phyloP scores from a whole-genome alignment of 2,329 filamentous ascomycete genomes.

The Podosphaera aphanis region DNA sequence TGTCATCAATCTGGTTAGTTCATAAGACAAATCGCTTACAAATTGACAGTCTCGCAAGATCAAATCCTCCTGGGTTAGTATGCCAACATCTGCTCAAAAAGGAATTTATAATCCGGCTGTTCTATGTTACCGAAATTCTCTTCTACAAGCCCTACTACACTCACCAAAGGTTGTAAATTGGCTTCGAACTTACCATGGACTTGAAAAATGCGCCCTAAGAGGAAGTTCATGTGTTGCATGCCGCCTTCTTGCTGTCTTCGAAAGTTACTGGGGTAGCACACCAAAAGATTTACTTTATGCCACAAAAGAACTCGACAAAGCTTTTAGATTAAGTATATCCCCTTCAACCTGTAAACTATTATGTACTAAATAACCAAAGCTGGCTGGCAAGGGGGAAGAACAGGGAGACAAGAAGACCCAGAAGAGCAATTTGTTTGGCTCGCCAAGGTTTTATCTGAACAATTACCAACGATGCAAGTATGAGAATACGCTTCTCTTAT shows the following conservation, averaged over 20 bases:
- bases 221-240: slow-evolving; percentile 4
- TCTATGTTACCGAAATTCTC: slow-evolving; percentile 16
- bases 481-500: neutral
- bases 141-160: slow-evolving; percentile 17
- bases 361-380: neutral
- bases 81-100: slow-evolving; percentile 9
- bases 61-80: slow-evolving; percentile 4
- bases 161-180: slow-evolving; percentile 15
- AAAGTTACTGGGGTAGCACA: slow-evolving; percentile 6
- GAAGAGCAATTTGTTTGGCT: slow-evolving; percentile 14
- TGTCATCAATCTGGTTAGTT: neutral
- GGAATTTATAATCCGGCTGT: slow-evolving; percentile 13
- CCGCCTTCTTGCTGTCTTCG: slow-evolving; percentile 3
- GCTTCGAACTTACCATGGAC: slow-evolving; percentile 1
- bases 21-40: neutral
- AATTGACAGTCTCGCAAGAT: neutral
- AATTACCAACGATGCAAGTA: slow-evolving; percentile 12
- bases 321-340: slow-evolving; percentile 2
- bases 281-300: slow-evolving; percentile 1
- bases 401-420: slow-evolving; percentile 13
- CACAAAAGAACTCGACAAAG: slow-evolving; percentile 3
- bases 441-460: slow-evolving; percentile 8
- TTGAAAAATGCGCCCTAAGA: neutral
- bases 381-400: neutral
- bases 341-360: slow-evolving; percentile 1